These are phyloP conservation scores for Coemansia sp. DNA, from an alignment of 192 early-diverging fungal genomes.

Conservation along the genomic window DNA sequence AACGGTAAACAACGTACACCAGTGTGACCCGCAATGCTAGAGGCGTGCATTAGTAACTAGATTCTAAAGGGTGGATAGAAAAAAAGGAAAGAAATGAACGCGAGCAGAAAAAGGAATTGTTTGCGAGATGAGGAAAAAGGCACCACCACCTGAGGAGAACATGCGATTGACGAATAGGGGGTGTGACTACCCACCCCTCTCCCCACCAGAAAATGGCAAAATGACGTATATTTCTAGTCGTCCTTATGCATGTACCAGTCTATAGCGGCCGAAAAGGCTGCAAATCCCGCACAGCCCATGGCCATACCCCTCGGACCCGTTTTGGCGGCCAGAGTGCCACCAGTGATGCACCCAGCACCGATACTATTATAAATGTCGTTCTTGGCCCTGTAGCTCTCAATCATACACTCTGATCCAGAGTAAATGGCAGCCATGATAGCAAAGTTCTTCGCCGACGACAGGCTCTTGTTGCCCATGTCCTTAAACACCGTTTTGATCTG, in stretches of 20 bases:
- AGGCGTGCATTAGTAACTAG: slow-evolving; percentile 35
- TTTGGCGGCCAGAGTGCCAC: slow-evolving; percentile 74
- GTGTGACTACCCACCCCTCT: neutral
- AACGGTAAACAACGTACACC: slow-evolving; percentile 32
- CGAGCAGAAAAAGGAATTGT: neutral
- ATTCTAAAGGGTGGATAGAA: slow-evolving; percentile 1
- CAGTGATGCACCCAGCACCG: slow-evolving; percentile 89
- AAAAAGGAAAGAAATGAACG: neutral
- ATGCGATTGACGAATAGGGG: neutral
- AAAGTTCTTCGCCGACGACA: slow-evolving; percentile 91
- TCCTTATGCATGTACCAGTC: slow-evolving; percentile 78
- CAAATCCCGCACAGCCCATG: slow-evolving; percentile 88
- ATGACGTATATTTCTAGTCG: slow-evolving; percentile 31
- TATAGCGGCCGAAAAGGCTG: slow-evolving; percentile 90
- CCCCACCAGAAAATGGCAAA: neutral
- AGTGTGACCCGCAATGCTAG: slow-evolving; percentile 38
- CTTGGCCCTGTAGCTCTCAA: slow-evolving; percentile 94
- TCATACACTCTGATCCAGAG: slow-evolving; percentile 90
- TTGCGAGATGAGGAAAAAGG: slow-evolving; percentile 3
- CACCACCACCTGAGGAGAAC: neutral
- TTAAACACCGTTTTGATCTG: slow-evolving; percentile 82
- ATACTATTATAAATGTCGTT: slow-evolving; percentile 92
- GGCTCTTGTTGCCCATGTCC: slow-evolving; percentile 83
- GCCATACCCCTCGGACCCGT: slow-evolving; percentile 73
- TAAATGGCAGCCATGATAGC: slow-evolving; percentile 88